Conservation (phyloP, 257 asterid species). For the Cynanchum wilfordii region DNA sequence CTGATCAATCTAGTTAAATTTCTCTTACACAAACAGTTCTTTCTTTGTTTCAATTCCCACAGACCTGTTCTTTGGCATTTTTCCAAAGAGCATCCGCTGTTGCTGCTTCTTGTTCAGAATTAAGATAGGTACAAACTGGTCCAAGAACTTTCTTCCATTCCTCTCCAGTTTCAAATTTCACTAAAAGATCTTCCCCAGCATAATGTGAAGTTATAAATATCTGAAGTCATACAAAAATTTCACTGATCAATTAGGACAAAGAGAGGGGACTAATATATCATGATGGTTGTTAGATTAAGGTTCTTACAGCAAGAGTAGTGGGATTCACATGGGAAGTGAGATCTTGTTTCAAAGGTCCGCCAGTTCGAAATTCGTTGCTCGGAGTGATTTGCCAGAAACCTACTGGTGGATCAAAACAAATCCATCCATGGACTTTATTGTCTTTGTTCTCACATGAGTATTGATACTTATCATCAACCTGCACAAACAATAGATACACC, state of each 20-base stretch:
- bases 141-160: conserved; percentile 43
- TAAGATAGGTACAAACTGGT: conserved; percentile 35
- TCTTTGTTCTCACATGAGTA: conserved; percentile 26
- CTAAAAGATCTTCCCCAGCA: conserved; percentile 34
- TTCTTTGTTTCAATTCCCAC: background rate
- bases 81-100: conserved; percentile 29
- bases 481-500: background rate
- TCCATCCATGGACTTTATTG: conserved; percentile 33
- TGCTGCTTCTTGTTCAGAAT: conserved; percentile 21
- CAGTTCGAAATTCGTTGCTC: conserved; percentile 29
- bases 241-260: background rate
- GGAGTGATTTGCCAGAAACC: conserved; percentile 40
- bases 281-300: background rate
- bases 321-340: conserved; percentile 44
- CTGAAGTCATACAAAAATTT: conserved; percentile 8
- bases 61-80: conserved; percentile 35
- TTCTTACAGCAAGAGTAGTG: conserved; percentile 22
- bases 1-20: background rate
- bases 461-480: conserved; percentile 43
- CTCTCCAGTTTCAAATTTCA: conserved; percentile 30
- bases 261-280: background rate
- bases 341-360: conserved; percentile 37
- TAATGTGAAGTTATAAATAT: conserved; percentile 38
- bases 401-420: conserved; percentile 11
- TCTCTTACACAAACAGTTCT: background rate